Evolutionary conservation across 495 filamentous ascomycete species (phyloP).

Genomic region (Penicillium chermesinum): DNA sequence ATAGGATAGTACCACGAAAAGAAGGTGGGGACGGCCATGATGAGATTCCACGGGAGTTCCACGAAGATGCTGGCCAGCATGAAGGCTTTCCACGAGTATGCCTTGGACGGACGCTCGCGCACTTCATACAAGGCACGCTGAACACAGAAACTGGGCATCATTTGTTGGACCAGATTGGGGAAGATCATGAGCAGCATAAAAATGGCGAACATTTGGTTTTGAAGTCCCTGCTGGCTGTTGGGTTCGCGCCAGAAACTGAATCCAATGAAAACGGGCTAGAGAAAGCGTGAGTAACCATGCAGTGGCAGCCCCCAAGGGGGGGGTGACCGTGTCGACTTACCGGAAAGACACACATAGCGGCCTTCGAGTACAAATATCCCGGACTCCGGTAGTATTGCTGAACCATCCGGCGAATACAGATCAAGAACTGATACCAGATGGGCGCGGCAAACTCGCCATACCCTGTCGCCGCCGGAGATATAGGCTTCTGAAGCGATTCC

Average conservation of each 20-base stretch:
- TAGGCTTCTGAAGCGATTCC: background rate
- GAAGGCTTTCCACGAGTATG: conserved; percentile 65
- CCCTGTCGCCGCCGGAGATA: background rate
- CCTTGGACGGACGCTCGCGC: conserved; percentile 57
- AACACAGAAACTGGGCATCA: conserved; percentile 61
- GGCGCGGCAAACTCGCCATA: conserved; percentile 42
- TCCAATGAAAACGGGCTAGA: conserved; percentile 50
- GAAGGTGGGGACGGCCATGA: conserved; percentile 50
- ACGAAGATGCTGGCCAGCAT: conserved; percentile 22
- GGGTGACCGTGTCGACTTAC: background rate
- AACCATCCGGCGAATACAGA: conserved; percentile 42
- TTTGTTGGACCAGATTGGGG: conserved; percentile 63
- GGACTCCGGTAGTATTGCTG: conserved; percentile 46
- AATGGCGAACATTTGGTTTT: conserved; percentile 78
- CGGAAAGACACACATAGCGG: conserved; percentile 9
- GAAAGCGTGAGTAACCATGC: background rate
- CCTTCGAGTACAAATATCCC: conserved; percentile 13
- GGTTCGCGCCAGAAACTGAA: conserved; percentile 73
- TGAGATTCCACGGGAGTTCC: conserved; percentile 7
- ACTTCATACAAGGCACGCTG: conserved; percentile 58
- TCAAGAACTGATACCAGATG: conserved; percentile 39
- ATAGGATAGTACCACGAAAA: conserved; percentile 56
- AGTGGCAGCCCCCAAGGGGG: too few species aligned
- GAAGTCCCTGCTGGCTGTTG: conserved; percentile 66
- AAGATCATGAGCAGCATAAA: conserved; percentile 76